Base-by-base conservation (phyloP, 2,329 filamentous ascomycete species). In the Bipolaris cookei region DNA sequence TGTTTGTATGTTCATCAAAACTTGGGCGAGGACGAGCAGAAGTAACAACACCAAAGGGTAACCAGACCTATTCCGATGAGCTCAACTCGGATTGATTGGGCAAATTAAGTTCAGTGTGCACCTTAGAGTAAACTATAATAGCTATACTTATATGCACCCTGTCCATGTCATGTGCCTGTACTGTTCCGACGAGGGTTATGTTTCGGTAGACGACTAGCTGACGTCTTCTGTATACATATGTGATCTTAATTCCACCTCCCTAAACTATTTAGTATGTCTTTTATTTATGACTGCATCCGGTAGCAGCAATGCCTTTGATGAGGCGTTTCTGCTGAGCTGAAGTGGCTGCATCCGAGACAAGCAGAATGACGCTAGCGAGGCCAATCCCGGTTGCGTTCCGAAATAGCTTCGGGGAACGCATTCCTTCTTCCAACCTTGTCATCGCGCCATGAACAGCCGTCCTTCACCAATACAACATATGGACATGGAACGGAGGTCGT, bases 381-480 rank as follows among this genome's bases (percentile, higher is more conserved):
- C 34, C 47, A 25, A 63, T 58, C 54, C 61, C 48, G 59, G 60
- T 54, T 57, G 57, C 61, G 63, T 64, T 64, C 61, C 63, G 63
- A 65, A 54, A 44, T 48, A 56, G 52, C 46, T 45, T 49, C 45
- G 56, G 46, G 38, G 38, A 50, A 14, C 42, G 28, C 47, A 57
- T 56, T 59, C 56, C 54, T 58, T 61, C 59, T 58, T 51, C 44
- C 63, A 60, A 54, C 64, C 46, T 47, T 51, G 42, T 32, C 61
- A 54, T 44, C 52, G 58, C 62, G 59, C 57, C 46, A 74, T 75
- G 70, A 67, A 65, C 63, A 58, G 66, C 32, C 59, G 64, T 37
- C 51, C 55, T 14, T 67, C 62, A 48, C 50, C 61, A n/a, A 35
- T 58, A 35, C 53, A 47, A 20, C 58, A 51, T 28, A 58, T 61